Base-by-base conservation (phyloP, 2,329 filamentous ascomycete species). In the Fusarium praegraminearum region DNA sequence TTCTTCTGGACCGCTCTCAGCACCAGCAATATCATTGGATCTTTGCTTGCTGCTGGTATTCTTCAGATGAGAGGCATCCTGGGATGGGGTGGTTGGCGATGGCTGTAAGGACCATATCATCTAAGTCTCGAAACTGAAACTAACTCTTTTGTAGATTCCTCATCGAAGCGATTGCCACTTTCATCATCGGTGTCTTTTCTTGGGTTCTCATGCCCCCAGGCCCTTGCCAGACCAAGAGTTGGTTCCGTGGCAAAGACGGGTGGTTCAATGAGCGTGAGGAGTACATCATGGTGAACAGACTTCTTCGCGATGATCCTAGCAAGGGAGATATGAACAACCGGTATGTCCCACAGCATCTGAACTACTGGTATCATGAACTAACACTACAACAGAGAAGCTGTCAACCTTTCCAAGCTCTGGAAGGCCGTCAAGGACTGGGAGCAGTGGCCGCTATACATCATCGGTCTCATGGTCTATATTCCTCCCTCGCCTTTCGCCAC, bases 1-100 rank as follows among this genome's bases (percentile, higher is more conserved):
- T 87, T 70, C 87, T 93, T 93, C 80, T 94, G 91, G 91, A 88
- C 88, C 0, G 85, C 90, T 0, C 87, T 91, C 15, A 85, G 86
- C 59, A 82, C 82, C 0, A 86, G 86, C 0, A 82, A 85, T 41
- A 87, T 90, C 33, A 71, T 82, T 1, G 87, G 54, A 73, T 86
- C 82, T 74, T 82, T 74, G 82, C 86, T 62, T 83, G 89, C 80
- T 0, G 77, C 77, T 12, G 80, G 80, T 2, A 73, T 80, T n/a
- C 58, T 79, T 6, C 77, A 78, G 49, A 57, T 83, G 76, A 73
- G 81, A 44, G 80, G 80, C 3, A 62, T 82, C 6, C 61, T 70
- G 0, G 78, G 78, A 18, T 78, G 76, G 73, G 76, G 77, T 3
- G 81, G 81, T 3, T 83, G 82, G 82, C 74, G 75, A 55, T 80